These are phyloP conservation scores for Suillus bovinus DNA, from an alignment of 768 basidiomycete genomes.

Conservation along the genomic window DNA sequence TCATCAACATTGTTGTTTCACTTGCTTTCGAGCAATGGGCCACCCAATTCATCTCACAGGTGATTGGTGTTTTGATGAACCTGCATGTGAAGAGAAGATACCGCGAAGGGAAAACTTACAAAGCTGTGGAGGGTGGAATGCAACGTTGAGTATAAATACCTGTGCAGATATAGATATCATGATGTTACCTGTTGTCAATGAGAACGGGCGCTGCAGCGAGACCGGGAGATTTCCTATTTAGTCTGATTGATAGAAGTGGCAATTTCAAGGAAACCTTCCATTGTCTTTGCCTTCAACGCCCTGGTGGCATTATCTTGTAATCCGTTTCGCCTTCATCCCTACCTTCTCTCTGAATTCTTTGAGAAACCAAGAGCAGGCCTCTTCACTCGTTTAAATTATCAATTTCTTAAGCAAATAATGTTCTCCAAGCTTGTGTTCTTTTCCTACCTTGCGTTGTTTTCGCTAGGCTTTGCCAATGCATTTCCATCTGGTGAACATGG, in stretches of 20 bases:
- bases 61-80: conserved; percentile 48
- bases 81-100: conserved; percentile 48
- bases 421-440: conserved; percentile 19
- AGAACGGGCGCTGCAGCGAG: not conserved
- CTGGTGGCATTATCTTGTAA: conserved; percentile 33
- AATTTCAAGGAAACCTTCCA: not conserved
- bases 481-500: conserved; percentile 21
- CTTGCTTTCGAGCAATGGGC: conserved; percentile 80
- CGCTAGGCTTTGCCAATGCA: conserved; percentile 26
- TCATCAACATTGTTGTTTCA: conserved; percentile 70
- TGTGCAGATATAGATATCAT: conserved; percentile 4
- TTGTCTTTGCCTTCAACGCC: conserved; percentile 21
- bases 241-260: not conserved
- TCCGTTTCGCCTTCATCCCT: conserved; percentile 14
- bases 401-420: conserved; percentile 22
- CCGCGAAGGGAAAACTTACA: conserved; percentile 78
- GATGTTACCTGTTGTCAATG: not conserved
- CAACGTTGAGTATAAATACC: conserved; percentile 15
- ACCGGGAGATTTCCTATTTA: not conserved
- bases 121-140: conserved; percentile 78
- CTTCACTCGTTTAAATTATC: conserved; percentile 30
- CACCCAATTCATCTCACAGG: conserved; percentile 52
- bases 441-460: conserved; percentile 27
- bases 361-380: conserved; percentile 38
- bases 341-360: conserved; percentile 23